Percentiles rank a stretch among this genome's conserved stretches.
Evolutionary conservation across 768 basidiomycete species (phyloP).

Genomic region (Rickenella mellea): DNA sequence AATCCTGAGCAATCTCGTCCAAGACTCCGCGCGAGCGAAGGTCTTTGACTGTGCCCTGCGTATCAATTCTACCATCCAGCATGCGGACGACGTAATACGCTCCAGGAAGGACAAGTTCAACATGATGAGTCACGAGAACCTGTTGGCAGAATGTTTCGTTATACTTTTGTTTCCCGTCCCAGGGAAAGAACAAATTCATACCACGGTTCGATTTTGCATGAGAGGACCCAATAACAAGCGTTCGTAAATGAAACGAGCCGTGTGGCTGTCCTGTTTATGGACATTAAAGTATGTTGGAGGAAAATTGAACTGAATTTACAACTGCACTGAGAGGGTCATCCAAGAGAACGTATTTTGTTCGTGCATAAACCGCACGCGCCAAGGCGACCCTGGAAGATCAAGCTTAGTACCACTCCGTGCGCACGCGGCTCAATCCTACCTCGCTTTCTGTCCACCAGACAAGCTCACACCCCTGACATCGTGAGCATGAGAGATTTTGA

Average conservation of each 20-base stretch:
- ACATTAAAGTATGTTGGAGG: neutral
- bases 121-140: conserved; percentile 35
- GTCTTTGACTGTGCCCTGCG: conserved; percentile 26
- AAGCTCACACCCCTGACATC: conserved; percentile 68
- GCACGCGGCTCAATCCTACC: conserved; percentile 5
- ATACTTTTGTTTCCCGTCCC: neutral
- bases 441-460: conserved; percentile 25
- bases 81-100: conserved; percentile 29
- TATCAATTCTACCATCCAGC: conserved; percentile 31
- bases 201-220: conserved; percentile 21
- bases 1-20: conserved; percentile 16
- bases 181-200: conserved; percentile 14
- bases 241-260: conserved; percentile 18
- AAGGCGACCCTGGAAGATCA: conserved; percentile 63
- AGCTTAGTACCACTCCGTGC: neutral
- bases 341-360: conserved; percentile 31
- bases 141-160: conserved; percentile 1
- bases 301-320: conserved; percentile 1
- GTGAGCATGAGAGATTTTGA: conserved; percentile 11
- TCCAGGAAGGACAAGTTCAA: conserved; percentile 30
- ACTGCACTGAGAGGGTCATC: conserved; percentile 21
- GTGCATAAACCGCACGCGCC: conserved; percentile 73
- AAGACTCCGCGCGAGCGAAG: conserved; percentile 25
- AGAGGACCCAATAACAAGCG: conserved; percentile 17
- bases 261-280: conserved; percentile 17